Conservation (phyloP, 495 filamentous ascomycete species). For the Penicillium pancosmium region DNA sequence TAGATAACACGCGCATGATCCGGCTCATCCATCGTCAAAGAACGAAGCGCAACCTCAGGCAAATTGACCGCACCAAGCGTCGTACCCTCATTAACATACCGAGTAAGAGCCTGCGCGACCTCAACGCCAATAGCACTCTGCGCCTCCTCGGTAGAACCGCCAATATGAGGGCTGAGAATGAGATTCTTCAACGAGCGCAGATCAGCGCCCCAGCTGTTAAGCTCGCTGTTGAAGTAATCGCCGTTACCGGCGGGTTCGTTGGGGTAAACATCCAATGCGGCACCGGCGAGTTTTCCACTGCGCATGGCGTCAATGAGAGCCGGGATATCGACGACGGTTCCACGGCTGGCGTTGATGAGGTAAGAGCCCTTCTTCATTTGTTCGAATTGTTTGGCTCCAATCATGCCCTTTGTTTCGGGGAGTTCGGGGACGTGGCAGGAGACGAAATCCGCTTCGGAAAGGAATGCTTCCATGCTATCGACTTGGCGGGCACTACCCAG, state of each 20-base stretch:
- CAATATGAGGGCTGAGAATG: constrained; percentile 95
- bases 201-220: constrained; percentile 87
- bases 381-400: constrained; percentile 72
- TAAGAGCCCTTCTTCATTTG: constrained; percentile 93
- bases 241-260: constrained; percentile 92
- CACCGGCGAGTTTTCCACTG: constrained; percentile 85
- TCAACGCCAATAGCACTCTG: constrained; percentile 96
- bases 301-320: constrained; percentile 89
- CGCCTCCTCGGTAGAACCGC: constrained; percentile 96
- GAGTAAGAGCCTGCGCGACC: constrained; percentile 81
- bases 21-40: constrained; percentile 81
- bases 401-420: constrained; percentile 89
- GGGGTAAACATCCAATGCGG: constrained; percentile 94
- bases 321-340: constrained; percentile 91
- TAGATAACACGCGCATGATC: constrained; percentile 90
- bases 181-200: constrained; percentile 86
- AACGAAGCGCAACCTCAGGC: constrained; percentile 88
- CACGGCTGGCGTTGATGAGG: constrained; percentile 93
- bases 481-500: constrained; percentile 87
- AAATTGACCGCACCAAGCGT: constrained; percentile 94
- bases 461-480: constrained; percentile 70
- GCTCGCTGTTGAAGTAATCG: constrained; percentile 84
- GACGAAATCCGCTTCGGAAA: constrained; percentile 85
- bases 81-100: constrained; percentile 89
- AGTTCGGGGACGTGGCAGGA: constrained; percentile 94